Conservation (phyloP, 352 stramenopile genomes). For the Phytophthora constricta region DNA sequence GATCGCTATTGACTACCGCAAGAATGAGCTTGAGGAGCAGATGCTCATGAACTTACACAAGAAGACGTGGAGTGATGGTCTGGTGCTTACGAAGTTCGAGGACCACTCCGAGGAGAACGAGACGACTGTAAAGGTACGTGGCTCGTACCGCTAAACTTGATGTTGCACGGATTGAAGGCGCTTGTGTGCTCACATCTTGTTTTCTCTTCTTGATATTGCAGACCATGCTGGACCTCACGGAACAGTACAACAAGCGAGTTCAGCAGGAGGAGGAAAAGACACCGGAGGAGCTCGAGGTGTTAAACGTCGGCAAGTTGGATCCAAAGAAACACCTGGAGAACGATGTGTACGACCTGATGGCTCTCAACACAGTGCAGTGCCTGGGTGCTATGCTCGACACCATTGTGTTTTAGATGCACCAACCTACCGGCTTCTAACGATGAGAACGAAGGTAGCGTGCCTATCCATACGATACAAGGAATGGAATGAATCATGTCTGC, state of each 20-base stretch:
- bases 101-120: conserved; percentile 94
- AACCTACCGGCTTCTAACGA: no score
- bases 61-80: conserved; percentile 96
- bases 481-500: conserved; percentile 26
- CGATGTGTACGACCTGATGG: conserved; percentile 98
- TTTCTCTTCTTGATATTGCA: conserved; percentile 50
- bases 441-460: conserved; percentile 13
- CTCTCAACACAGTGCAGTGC: conserved; percentile 98
- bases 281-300: conserved; percentile 95
- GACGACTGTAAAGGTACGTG: conserved; percentile 87
- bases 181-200: conserved; percentile 54
- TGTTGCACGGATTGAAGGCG: background rate
- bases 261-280: conserved; percentile 98
- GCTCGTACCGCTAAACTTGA: background rate
- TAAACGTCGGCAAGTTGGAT: conserved; percentile 98
- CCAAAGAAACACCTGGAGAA: conserved; percentile 94
- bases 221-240: conserved; percentile 95
- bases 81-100: conserved; percentile 96
- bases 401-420: conserved; percentile 95
- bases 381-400: conserved; percentile 99
- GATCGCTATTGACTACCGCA: conserved; percentile 97
- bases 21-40: conserved; percentile 99
- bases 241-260: conserved; percentile 97
- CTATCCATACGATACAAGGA: conserved; percentile 23
- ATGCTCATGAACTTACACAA: conserved; percentile 99